These are phyloP conservation scores for Saccharomyces hybrid DNA, from an alignment of 1,139 yeast genomes.

Conservation along the genomic window DNA sequence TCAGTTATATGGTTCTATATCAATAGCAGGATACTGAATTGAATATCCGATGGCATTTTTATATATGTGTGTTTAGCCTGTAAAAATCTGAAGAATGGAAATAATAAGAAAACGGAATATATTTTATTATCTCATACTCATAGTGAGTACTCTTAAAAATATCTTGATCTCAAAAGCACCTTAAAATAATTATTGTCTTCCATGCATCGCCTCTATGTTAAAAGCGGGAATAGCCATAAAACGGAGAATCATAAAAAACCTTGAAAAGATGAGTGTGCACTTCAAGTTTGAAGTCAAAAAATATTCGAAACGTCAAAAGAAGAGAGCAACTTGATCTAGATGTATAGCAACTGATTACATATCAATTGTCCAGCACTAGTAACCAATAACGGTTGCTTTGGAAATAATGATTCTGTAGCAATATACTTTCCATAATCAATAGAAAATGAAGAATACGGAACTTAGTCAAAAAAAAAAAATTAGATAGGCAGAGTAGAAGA, in stretches of 20 bases:
- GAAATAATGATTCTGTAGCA: background rate
- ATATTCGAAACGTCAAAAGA: background rate
- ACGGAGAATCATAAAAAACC: background rate
- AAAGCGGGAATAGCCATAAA: background rate
- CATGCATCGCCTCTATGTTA: background rate
- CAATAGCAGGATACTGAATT: background rate
- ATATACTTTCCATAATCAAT: background rate
- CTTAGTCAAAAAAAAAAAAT: background rate
- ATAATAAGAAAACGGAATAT: background rate
- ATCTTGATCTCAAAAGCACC: background rate
- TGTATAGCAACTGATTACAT: background rate
- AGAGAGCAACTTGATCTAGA: background rate
- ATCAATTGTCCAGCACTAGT: background rate
- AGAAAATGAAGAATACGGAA: background rate
- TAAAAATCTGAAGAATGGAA: background rate
- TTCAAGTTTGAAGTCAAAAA: background rate
- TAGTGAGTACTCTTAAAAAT: background rate
- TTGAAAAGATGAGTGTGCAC: background rate
- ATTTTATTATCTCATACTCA: background rate
- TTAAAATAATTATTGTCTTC: background rate
- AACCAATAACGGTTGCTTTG: background rate
- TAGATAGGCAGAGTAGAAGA: background rate
- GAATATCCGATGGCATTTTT: background rate
- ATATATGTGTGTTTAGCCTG: background rate
- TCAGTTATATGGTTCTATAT: background rate